Evolutionary conservation across 441 rosid species (phyloP), one percentile per base, ranked within the genome.

Genomic region (Eruca vesicaria): DNA sequence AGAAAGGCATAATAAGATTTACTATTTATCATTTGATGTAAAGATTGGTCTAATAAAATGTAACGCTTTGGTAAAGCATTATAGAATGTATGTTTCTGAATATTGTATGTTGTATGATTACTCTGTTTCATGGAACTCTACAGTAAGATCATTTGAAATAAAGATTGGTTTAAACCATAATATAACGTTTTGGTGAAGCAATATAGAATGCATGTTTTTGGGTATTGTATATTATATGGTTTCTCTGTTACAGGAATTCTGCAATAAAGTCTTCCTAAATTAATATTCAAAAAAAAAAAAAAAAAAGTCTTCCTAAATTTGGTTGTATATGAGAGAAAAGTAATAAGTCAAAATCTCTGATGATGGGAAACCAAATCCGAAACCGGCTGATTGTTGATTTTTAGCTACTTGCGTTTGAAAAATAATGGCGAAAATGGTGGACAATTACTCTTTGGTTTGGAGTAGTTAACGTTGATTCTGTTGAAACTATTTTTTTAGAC

Each of bases 1-100:
- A 68, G 82, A 64, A 82, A 80, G 81, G 71, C 57, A 75, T 73
- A 68, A 66, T 56, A 26, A 14, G 59, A 75, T 36, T 4, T 52
- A n/a, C 32, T 11, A 41, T 6, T 31, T 32, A 58, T 38, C 61
- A 71, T 80, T 69, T 33, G 33, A 29, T 64, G 48, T 64, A 43
- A 43, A 15, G 12, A 70, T 76, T 76, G 60, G 43, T 8, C 45
- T 15, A 18, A 23, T 11, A 2, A 2, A 9, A 29, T 55, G 66
- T 76, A 38, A 53, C 55, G 48, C n/a, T 29, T 6, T 14, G 12
- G 48, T 62, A 43, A 68, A 68, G 73, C 73, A 48, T 3, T 75
- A 68, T 48, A 59, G 38, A 58, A 16, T 21, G n/a, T 74, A 15
- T 18, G 50, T 43, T 43, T 36, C 20, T 58, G 11, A 61, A 59